A percentile compares a stretch with the other conserved stretches of the same genome.
Evolutionary conservation across 345 rosid species (phyloP).

Genomic region (Heritiera fomes): DNA sequence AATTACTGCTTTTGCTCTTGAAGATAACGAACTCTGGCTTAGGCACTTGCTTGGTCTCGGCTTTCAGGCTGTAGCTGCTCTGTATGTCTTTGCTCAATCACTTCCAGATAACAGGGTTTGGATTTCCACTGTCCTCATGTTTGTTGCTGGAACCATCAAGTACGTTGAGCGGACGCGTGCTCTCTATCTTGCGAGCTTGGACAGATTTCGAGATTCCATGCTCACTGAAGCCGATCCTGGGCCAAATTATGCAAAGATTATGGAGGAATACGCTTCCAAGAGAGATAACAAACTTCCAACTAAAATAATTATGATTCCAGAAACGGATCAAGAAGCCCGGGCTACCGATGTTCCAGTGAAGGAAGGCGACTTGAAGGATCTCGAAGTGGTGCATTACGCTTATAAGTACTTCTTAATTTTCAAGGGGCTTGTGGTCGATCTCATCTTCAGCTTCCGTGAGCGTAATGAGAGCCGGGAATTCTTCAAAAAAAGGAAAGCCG

Average conservation of each 20-base stretch:
- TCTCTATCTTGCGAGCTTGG: conserved; percentile 56
- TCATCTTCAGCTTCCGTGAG: conserved; percentile 52
- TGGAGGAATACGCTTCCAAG: conserved; percentile 61
- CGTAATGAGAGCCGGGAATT: conserved; percentile 49
- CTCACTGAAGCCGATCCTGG: conserved; percentile 59
- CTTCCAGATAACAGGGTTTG: conserved; percentile 34
- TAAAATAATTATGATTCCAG: conserved; percentile 37
- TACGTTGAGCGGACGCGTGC: conserved; percentile 63
- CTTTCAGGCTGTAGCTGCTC: conserved; percentile 44
- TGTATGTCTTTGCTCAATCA: conserved; percentile 46
- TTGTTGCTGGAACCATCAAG: conserved; percentile 54
- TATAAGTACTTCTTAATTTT: conserved; percentile 40
- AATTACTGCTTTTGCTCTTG: conserved; percentile 63
- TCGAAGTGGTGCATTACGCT: conserved; percentile 40
- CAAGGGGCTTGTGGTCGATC: conserved; percentile 61
- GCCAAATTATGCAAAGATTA: conserved; percentile 60
- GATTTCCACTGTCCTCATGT: conserved; percentile 40
- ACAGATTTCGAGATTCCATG: conserved; percentile 58
- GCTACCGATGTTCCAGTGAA: not conserved
- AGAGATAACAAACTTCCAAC: conserved; percentile 46
- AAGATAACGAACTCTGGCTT: conserved; percentile 72
- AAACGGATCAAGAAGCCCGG: conserved; percentile 43
- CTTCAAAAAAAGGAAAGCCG: conserved; percentile 27
- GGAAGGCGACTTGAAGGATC: not conserved
- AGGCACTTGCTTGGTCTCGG: conserved; percentile 50